These are phyloP conservation scores for Cantharellus anzutake DNA, from an alignment of 768 basidiomycete genomes.

Conservation along the genomic window DNA sequence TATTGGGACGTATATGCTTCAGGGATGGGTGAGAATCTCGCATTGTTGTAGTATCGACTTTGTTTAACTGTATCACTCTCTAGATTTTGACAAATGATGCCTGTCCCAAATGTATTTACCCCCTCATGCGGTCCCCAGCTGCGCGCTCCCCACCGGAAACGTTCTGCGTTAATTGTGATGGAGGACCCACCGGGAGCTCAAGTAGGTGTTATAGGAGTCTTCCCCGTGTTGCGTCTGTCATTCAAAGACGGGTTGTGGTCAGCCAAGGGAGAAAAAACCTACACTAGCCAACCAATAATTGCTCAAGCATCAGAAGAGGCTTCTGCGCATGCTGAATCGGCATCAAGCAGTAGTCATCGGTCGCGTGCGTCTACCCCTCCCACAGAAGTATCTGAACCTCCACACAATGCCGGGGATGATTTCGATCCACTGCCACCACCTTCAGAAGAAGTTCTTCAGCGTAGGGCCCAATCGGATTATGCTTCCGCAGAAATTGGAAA, in stretches of 20 bases:
- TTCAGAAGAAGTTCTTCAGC: conserved; percentile 40
- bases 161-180: conserved; percentile 49
- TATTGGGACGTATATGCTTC: conserved; percentile 52
- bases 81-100: conserved; percentile 40
- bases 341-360: conserved; percentile 10
- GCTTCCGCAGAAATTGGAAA: conserved; percentile 69
- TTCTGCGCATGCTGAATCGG: background rate
- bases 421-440: conserved; percentile 30
- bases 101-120: conserved; percentile 36
- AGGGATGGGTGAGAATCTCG: conserved; percentile 42
- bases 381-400: conserved; percentile 45
- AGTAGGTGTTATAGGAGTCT: background rate
- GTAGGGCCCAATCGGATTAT: conserved; percentile 62
- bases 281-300: background rate
- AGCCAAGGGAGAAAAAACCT: background rate
- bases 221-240: no score
- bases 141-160: conserved; percentile 20
- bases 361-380: conserved; percentile 60
- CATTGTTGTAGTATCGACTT: conserved; percentile 16
- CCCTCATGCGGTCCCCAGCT: conserved; percentile 50
- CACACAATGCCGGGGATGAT: conserved; percentile 32
- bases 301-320: background rate
- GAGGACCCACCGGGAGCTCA: conserved; percentile 18
- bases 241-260: no score
- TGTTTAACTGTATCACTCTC: background rate